Conservation (phyloP, 2,329 filamentous ascomycete species). For the Cyanodermella asteris region DNA sequence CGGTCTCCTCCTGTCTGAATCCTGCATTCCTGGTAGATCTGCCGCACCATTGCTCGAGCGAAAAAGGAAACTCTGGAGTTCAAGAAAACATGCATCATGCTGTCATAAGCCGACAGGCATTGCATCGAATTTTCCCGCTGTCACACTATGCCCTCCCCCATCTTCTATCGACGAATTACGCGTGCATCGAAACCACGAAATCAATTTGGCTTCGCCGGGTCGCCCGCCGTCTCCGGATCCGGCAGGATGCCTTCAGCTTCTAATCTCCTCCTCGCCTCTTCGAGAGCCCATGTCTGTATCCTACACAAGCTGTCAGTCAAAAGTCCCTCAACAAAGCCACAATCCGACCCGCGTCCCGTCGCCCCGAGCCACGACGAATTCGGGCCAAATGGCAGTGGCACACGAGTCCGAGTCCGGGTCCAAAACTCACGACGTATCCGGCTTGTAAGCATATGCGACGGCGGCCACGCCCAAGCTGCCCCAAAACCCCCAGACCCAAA, state of each 20-base stretch:
- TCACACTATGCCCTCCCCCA: too few species aligned
- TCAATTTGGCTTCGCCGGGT: too few species aligned
- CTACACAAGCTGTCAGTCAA: slow-evolving; percentile 24
- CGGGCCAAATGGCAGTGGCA: neutral
- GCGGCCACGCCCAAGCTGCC: slow-evolving; percentile 51
- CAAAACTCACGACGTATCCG: slow-evolving; percentile 79
- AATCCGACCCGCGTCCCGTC: neutral
- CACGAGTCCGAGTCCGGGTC: too few species aligned
- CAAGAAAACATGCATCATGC: too few species aligned
- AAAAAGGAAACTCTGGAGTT: too few species aligned
- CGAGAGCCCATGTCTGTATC: slow-evolving; percentile 97
- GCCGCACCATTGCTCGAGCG: too few species aligned
- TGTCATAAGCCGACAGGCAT: too few species aligned
- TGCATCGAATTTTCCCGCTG: too few species aligned
- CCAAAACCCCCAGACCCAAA: slow-evolving; percentile 69
- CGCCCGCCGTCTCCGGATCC: slow-evolving; percentile 34
- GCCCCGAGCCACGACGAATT: neutral
- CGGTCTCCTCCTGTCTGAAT: too few species aligned
- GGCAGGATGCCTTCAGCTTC: slow-evolving; percentile 86
- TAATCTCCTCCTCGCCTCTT: slow-evolving; percentile 85
- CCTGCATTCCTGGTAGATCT: too few species aligned
- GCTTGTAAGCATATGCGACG: slow-evolving; percentile 85
- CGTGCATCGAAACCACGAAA: too few species aligned
- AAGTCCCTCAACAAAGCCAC: neutral
- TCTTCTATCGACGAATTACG: too few species aligned